Base-by-base conservation (phyloP, 2,329 filamentous ascomycete genomes). In the Gaeumannomyces sp. region DNA sequence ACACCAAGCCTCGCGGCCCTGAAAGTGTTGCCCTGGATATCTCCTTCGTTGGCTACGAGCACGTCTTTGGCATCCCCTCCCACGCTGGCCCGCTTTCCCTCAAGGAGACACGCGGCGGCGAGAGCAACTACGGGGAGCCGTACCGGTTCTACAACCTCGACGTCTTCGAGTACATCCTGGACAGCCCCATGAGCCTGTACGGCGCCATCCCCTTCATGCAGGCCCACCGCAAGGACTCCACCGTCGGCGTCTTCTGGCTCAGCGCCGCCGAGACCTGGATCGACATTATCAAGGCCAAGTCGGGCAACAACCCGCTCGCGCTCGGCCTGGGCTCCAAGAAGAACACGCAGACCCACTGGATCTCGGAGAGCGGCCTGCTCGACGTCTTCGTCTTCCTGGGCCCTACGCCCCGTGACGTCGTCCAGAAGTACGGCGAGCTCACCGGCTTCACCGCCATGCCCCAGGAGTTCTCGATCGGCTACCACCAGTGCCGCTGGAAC, bases 401-500 rank as follows among this genome's bases (percentile, higher is more conserved):
- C 0, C 93, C 94, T 1, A 92, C 88, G 4, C 91, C 95, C 4
- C 85, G 89, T 69, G 91, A 96, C 69, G 83, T 99, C 58, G 89
- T 89, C 68, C 90, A 89, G 71, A 87, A 85, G 35, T 99, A 97
- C 74, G 88, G 89, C 67, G 92, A 97, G 75, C 85, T 99, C 60
- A 99, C 95, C 11, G 95, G 95, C 31, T 94, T 89, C 72, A 95
- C 93, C 35, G 89, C 93, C 66, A 85, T 99, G 76, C 95, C 95
- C 1, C 93, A 97, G 72, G 90, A 95, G 68, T 97, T 97, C 71
- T 85, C 94, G 2, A 87, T 99, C 69, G 95, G 87, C 16, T 97
- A 98, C 77, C 95, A 99, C 73, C 95, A 99, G 76, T 98, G 95
- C 76, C 90, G 95, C 71, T 99, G 95, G 95, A 99, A 99, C 79